A percentile compares a stretch with the other conserved stretches of the same genome.
Evolutionary conservation across 495 filamentous ascomycete species (phyloP).

Genomic region (Sphaerosporella brunnea): DNA sequence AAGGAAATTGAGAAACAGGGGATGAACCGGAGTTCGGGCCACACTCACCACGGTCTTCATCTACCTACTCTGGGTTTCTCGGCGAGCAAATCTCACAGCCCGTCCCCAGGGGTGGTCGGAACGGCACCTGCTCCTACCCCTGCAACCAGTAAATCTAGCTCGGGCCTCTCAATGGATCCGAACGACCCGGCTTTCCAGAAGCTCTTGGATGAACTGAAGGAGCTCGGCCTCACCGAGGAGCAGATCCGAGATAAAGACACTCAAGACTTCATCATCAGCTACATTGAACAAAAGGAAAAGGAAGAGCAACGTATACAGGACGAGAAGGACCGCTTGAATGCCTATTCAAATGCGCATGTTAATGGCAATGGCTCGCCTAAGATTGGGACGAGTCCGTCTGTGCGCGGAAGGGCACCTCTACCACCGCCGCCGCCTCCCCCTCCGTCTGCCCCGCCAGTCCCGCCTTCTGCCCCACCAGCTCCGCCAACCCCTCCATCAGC

Average conservation of each 20-base stretch:
- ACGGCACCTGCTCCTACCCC: constrained; percentile 21
- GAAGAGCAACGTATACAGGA: constrained; percentile 21
- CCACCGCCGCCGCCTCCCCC: constrained; percentile 35
- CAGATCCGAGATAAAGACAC: constrained; percentile 57
- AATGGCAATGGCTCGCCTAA: constrained; percentile 17
- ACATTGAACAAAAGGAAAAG: constrained; percentile 50
- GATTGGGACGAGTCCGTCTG: constrained; percentile 20
- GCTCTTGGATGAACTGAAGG: constrained; percentile 56
- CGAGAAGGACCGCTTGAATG: constrained; percentile 77
- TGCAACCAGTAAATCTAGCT: constrained; percentile 17
- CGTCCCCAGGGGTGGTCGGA: constrained; percentile 18
- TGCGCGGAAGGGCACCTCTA: constrained; percentile 36
- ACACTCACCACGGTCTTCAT: constrained; percentile 2
- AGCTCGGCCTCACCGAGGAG: constrained; percentile 83
- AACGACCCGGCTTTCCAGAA: constrained; percentile 70
- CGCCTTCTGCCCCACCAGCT: constrained; percentile 28
- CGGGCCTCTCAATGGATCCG: constrained; percentile 53
- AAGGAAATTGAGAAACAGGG: constrained; percentile 52
- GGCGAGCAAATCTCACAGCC: constrained; percentile 17
- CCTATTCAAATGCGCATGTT: constrained; percentile 61
- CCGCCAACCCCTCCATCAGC: constrained; percentile 29
- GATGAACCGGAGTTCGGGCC: not conserved
- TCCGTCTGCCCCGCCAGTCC: constrained; percentile 25
- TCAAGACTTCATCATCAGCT: constrained; percentile 85
- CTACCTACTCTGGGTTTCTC: constrained; percentile 13